These are phyloP conservation scores for Starmerella floricola DNA, from an alignment of 805 yeast species.

Conservation along the genomic window DNA sequence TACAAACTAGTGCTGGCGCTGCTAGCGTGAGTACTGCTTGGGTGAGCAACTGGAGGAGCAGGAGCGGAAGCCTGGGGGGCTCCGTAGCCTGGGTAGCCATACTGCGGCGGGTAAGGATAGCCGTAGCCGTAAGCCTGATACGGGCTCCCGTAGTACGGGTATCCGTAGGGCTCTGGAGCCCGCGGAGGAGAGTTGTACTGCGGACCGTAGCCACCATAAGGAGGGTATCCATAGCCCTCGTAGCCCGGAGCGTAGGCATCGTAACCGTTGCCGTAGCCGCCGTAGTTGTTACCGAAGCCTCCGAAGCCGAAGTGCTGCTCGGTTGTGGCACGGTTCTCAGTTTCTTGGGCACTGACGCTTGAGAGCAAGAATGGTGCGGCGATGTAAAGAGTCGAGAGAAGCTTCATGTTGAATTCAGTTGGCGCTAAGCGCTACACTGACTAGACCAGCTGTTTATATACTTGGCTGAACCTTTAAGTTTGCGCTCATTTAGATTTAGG, in stretches of 20 bases:
- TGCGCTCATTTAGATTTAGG: not conserved
- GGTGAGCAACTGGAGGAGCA: not conserved
- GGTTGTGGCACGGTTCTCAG: no score
- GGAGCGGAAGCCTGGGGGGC: not conserved
- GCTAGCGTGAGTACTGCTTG: no score
- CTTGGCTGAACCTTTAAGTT: no score
- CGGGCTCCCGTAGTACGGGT: not conserved
- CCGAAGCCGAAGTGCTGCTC: no score
- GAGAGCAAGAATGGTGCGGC: no score
- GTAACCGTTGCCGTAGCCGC: not conserved
- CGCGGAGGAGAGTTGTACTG: no score
- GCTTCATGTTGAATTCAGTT: not conserved
- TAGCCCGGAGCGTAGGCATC: not conserved
- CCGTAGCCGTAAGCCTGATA: not conserved
- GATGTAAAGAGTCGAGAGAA: no score
- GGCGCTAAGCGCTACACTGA: not conserved
- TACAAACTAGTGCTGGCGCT: no score
- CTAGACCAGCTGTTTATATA: not conserved
- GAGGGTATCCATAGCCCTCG: not conserved
- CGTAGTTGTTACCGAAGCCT: no score
- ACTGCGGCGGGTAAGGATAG: slow-evolving; percentile 3
- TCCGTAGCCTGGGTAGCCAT: slow-evolving; percentile 1
- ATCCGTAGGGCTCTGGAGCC: no score
- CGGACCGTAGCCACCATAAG: not conserved
- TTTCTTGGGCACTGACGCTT: not conserved